Conservation (phyloP, 2,329 filamentous ascomycete species). For the Aspergillaceae sp. region DNA sequence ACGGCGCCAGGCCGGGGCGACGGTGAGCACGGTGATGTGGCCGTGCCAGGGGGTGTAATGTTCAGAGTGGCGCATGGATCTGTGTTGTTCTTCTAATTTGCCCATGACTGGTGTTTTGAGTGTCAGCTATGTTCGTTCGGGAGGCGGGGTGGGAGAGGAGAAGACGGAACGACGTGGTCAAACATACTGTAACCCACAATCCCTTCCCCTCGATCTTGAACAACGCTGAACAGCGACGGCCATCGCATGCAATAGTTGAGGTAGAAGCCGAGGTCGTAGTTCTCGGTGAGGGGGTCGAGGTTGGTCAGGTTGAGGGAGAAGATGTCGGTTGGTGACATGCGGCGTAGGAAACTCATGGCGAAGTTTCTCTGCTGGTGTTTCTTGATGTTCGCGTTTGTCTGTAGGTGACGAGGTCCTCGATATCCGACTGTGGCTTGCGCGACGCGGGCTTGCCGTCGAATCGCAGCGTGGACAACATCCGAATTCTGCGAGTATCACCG, state of each 20-base stretch:
- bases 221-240: constrained; percentile 89
- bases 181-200: constrained; percentile 86
- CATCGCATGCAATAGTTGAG: constrained; percentile 92
- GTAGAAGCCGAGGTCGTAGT: constrained; percentile 93
- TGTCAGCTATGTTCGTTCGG: constrained; percentile 4
- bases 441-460: neutral
- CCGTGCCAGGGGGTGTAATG: constrained; percentile 99
- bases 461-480: too few relatives aligned
- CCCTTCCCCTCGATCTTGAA: constrained; percentile 75
- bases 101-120: constrained; percentile 64
- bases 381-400: neutral
- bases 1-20: constrained; percentile 76
- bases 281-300: constrained; percentile 93
- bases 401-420: too few relatives aligned
- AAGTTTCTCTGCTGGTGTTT: constrained; percentile 6
- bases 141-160: neutral
- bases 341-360: constrained; percentile 71
- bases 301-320: constrained; percentile 90
- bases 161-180: too few relatives aligned
- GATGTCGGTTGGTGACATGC: constrained; percentile 75
- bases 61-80: constrained; percentile 63
- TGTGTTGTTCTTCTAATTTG: constrained; percentile 82
- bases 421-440: neutral
- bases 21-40: constrained; percentile 91
- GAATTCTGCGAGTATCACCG: neutral